Base-by-base conservation (phyloP, 1,139 yeast species). In the Hyphopichia buzzinii region DNA sequence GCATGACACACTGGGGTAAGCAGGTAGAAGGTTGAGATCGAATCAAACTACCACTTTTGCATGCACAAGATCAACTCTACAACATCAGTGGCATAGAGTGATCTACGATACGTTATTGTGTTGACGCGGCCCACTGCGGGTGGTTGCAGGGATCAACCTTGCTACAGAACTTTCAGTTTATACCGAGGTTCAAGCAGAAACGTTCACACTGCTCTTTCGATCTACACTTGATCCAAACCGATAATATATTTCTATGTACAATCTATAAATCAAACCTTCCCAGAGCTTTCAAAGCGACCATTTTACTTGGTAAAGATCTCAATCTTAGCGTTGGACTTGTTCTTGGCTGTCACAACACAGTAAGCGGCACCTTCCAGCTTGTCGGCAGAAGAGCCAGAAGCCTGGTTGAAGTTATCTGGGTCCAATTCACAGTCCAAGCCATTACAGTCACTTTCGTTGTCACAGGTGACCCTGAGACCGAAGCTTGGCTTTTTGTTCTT, bases 401-500 rank as follows among this genome's bases (percentile, higher is more conserved):
- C 79, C 36, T 70, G 72, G 59, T 83, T 82, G 52, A 74, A 69
- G 39, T 65, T 67, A 21, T 78, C 64, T 35, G 96, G 96, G 53
- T 87, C 85, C 51, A 87, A 85, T 48, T 79, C 84, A 61, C 95
- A 87, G 19, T 82, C 75, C 38, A 76, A 64, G n/a, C 95, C 95
- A 43, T 68, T 70, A 61, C 96, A 88, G 49, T 77, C 67, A 36
- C 74, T 67, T 36, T 72, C 77, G 46, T 80, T 79, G 42, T 79
- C 84, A 64, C 96, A 88, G 14, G 79, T 77, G 46, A 88, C 69
- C 57, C 81, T 76, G 47, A 88, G 54, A 50, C 96, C 96, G 49
- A 77, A 88, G 30, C 55, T 56, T 34, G 96, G 96, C 45, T 62
- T 64, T 8, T 64, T 63, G 47, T 69, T 59, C 40, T 66, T 62